These are phyloP conservation scores for Epichloe coenophiala DNA, from an alignment of 2,329 filamentous ascomycete genomes.

Conservation along the genomic window DNA sequence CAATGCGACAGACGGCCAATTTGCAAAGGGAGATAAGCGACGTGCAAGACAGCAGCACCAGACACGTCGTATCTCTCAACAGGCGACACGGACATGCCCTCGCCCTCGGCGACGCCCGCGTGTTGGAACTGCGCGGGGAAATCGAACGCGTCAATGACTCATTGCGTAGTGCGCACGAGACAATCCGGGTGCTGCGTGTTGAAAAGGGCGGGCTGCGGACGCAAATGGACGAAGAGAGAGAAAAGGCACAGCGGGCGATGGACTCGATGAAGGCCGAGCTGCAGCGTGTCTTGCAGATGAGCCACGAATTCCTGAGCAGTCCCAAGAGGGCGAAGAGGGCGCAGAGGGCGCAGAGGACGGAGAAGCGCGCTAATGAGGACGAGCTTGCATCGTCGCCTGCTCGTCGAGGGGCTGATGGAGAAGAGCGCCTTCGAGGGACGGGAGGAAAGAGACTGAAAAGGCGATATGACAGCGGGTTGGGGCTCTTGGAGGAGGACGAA, in stretches of 20 bases:
- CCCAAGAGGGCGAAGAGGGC: conserved; percentile 11
- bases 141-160: conserved; percentile 32
- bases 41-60: conserved; percentile 20
- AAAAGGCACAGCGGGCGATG: conserved; percentile 29
- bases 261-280: conserved; percentile 39
- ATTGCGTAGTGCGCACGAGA: conserved; percentile 33
- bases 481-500: conserved; percentile 41
- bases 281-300: conserved; percentile 32
- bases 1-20: conserved; percentile 23
- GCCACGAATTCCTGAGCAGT: conserved; percentile 28
- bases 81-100: conserved; percentile 31
- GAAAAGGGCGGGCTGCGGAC: conserved; percentile 29
- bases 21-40: conserved; percentile 26
- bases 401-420: conserved; percentile 8
- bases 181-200: conserved; percentile 29
- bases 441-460: conserved; percentile 25
- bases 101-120: conserved; percentile 35
- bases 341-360: conserved; percentile 9
- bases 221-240: conserved; percentile 23
- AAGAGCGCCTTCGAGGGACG: not conserved
- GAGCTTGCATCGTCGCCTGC: conserved; percentile 7
- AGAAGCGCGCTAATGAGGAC: not conserved
- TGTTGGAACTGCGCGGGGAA: conserved; percentile 34
- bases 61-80: conserved; percentile 22
- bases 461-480: conserved; percentile 40